Percentiles rank a stretch among this genome's conserved stretches.
phyloP scores from a whole-genome alignment of 2,329 filamentous ascomycete species.

The Aureobasidium sp. region DNA sequence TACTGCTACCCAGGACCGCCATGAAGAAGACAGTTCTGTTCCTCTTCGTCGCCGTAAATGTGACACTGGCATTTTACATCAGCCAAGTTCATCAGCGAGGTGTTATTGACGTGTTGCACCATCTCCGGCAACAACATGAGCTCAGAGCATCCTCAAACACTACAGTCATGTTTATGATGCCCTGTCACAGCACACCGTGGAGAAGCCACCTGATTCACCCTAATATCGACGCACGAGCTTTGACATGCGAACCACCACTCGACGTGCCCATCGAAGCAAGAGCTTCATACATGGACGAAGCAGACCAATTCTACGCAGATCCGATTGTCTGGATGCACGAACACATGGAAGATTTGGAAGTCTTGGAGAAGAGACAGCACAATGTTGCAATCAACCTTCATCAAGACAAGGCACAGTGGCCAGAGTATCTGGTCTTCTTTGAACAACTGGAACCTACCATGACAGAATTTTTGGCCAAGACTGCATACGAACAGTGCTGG shows the following conservation, averaged over 20 bases:
- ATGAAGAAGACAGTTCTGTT: constrained; percentile 45
- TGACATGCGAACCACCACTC: constrained; percentile 85
- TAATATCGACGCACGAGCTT: constrained; percentile 66
- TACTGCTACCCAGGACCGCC: constrained; percentile 21
- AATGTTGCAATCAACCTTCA: not conserved
- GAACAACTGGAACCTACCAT: constrained; percentile 47
- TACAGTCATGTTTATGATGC: constrained; percentile 74
- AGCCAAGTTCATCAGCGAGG: constrained; percentile 73
- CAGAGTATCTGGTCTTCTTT: constrained; percentile 46
- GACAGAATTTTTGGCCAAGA: constrained; percentile 32
- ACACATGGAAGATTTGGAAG: constrained; percentile 30
- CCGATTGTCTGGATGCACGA: constrained; percentile 38
- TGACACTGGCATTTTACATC: constrained; percentile 64
- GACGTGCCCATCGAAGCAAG: constrained; percentile 56
- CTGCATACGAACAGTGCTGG: constrained; percentile 50
- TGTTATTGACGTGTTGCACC: constrained; percentile 63
- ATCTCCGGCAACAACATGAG: constrained; percentile 68
- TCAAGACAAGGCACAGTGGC: constrained; percentile 30
- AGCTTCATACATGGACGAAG: constrained; percentile 71
- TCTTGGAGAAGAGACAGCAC: not conserved
- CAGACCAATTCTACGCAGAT: constrained; percentile 76
- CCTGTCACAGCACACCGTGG: constrained; percentile 95
- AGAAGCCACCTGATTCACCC: constrained; percentile 76
- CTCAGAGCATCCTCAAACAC: constrained; percentile 34
- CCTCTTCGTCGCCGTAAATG: constrained; percentile 54